phyloP scores from a whole-genome alignment of 108 stramenopile species.

The Skeletonema tropicum region DNA sequence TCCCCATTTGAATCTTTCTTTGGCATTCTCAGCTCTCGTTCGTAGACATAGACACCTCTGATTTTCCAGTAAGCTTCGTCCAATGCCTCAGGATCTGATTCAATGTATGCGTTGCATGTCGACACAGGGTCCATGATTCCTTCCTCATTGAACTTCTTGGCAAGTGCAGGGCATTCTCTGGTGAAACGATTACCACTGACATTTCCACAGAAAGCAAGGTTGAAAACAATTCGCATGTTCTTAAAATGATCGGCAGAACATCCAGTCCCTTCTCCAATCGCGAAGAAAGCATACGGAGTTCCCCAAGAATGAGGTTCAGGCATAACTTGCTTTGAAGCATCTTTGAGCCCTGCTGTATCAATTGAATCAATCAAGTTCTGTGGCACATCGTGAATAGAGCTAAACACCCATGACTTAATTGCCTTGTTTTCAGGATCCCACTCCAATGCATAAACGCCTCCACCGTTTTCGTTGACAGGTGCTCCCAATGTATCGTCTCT shows the following conservation, averaged over 20 bases:
- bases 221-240: conserved; percentile 89
- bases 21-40: conserved; percentile 62
- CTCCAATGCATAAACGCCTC: conserved; percentile 74
- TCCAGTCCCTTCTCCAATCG: conserved; percentile 79
- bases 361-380: conserved; percentile 70
- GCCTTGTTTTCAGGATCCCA: conserved; percentile 86
- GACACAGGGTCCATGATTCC: conserved; percentile 39
- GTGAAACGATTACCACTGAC: conserved; percentile 86
- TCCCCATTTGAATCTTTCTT: background rate
- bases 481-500: conserved; percentile 71
- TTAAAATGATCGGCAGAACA: conserved; percentile 78
- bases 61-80: conserved; percentile 90
- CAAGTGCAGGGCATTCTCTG: conserved; percentile 75
- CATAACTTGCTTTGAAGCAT: conserved; percentile 51
- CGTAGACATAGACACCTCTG: conserved; percentile 86
- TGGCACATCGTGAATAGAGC: conserved; percentile 68
- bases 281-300: conserved; percentile 86
- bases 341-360: conserved; percentile 56
- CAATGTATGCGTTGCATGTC: conserved; percentile 79
- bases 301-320: conserved; percentile 88
- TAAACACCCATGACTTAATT: conserved; percentile 91
- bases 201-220: conserved; percentile 87
- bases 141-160: conserved; percentile 57
- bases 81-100: conserved; percentile 75
- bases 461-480: conserved; percentile 85